These are phyloP conservation scores for Capillidium rhysosporum DNA, from an alignment of 371 early-diverging fungal species.

Conservation along the genomic window DNA sequence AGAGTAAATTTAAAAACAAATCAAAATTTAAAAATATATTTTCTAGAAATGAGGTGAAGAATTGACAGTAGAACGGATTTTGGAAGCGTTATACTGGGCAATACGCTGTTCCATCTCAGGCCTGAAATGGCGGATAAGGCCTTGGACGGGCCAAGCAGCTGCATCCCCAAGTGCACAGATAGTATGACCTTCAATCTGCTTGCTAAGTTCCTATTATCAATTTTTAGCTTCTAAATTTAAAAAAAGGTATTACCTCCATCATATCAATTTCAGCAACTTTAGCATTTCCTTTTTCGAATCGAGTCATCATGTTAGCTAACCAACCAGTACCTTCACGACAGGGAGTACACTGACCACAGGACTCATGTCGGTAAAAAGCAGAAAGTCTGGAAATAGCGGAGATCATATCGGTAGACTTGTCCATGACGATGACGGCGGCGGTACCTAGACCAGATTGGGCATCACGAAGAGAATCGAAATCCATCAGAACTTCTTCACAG, in stretches of 20 bases:
- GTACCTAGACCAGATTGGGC: slow-evolving; percentile 87
- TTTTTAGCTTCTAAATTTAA: background rate
- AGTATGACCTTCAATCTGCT: slow-evolving; percentile 95
- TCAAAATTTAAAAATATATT: background rate
- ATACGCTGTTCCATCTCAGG: slow-evolving; percentile 81
- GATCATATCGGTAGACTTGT: slow-evolving; percentile 86
- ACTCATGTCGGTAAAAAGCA: slow-evolving; percentile 91
- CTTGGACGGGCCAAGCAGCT: slow-evolving; percentile 93
- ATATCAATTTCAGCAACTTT: slow-evolving; percentile 75
- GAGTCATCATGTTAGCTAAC: slow-evolving; percentile 88
- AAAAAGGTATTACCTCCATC: slow-evolving; percentile 21
- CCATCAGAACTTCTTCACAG: slow-evolving; percentile 90
- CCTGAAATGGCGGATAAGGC: slow-evolving; percentile 85
- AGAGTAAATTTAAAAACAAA: background rate
- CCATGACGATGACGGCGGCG: slow-evolving; percentile 94
- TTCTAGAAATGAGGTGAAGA: background rate
- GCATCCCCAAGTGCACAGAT: slow-evolving; percentile 98
- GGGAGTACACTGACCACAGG: slow-evolving; percentile 97
- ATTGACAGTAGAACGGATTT: background rate
- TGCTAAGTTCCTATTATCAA: slow-evolving; percentile 56
- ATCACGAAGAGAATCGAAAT: slow-evolving; percentile 92
- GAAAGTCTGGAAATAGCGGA: slow-evolving; percentile 77
- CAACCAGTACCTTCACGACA: slow-evolving; percentile 94
- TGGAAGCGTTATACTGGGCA: slow-evolving; percentile 15
- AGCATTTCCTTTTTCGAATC: slow-evolving; percentile 80